A percentile compares a stretch with the other conserved stretches of the same genome.
phyloP scores from a whole-genome alignment of 768 basidiomycete genomes.

The Arthromyces matolae region DNA sequence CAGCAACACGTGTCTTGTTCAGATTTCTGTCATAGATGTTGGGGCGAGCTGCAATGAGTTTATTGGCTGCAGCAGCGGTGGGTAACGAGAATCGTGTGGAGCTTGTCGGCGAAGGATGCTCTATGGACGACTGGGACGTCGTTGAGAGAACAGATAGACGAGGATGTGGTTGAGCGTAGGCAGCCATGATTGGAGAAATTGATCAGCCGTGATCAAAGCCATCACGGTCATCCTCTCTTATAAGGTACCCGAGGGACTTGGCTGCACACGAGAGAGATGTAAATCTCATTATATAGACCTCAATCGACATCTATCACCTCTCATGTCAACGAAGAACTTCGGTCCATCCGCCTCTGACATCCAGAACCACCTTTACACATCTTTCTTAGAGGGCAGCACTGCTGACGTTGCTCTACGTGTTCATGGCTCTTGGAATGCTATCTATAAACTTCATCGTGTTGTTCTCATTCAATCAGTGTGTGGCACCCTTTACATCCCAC shows the following conservation, averaged over 20 bases:
- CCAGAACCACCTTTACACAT: constrained; percentile 72
- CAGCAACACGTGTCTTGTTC: constrained; percentile 80
- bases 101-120: constrained; percentile 53
- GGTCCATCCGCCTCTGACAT: constrained; percentile 51
- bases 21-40: constrained; percentile 88
- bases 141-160: constrained; percentile 67
- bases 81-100: constrained; percentile 71
- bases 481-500: constrained; percentile 10
- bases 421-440: constrained; percentile 59
- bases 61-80: constrained; percentile 34
- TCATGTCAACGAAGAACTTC: constrained; percentile 35
- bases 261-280: neutral
- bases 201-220: neutral
- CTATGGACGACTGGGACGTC: constrained; percentile 51
- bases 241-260: neutral
- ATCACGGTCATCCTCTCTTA: neutral
- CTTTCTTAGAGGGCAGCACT: constrained; percentile 68
- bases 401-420: constrained; percentile 77
- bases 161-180: constrained; percentile 60
- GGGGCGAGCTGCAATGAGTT: constrained; percentile 46
- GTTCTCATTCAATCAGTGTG: constrained; percentile 85
- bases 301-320: constrained; percentile 2
- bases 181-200: constrained; percentile 27
- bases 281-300: too few species aligned
- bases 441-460: constrained; percentile 79